Conservation (phyloP, 1,284 basidiomycete genomes). For the Porodaedalea pini region DNA sequence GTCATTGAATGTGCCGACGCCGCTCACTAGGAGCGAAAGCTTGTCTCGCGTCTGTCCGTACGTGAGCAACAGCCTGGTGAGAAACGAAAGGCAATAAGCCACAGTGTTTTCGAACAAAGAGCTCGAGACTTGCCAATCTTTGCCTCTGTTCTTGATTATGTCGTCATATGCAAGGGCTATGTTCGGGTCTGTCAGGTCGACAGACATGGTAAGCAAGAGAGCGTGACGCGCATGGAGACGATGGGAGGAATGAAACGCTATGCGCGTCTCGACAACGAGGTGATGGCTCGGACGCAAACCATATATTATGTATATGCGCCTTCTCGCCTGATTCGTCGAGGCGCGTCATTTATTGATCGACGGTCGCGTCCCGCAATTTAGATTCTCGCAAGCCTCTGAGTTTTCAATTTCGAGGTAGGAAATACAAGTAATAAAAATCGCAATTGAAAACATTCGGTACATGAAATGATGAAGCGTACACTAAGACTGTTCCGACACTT, state of each 20-base stretch:
- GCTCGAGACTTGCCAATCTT: conserved; percentile 18
- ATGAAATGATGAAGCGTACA: neutral
- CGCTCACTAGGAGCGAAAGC: conserved; percentile 21
- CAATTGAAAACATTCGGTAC: neutral
- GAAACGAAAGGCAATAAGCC: neutral
- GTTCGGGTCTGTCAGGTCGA: conserved; percentile 22
- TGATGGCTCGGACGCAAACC: neutral
- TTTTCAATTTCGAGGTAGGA: too few species aligned
- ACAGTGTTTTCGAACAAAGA: neutral
- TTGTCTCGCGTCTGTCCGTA: conserved; percentile 22
- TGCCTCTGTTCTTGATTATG: conserved; percentile 17
- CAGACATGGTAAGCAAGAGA: conserved; percentile 14
- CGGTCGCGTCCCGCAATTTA: too few species aligned
- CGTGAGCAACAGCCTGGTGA: conserved; percentile 20
- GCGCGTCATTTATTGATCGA: too few species aligned
- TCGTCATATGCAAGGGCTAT: conserved; percentile 21
- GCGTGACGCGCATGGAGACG: neutral
- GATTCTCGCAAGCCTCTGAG: too few species aligned
- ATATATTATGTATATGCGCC: neutral
- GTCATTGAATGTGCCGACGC: conserved; percentile 22
- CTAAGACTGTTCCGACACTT: conserved; percentile 11
- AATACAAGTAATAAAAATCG: neutral
- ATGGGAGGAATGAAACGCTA: neutral
- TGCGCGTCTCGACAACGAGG: conserved; percentile 1
- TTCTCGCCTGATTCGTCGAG: neutral